Conservation (phyloP, 768 basidiomycete genomes). For the Butyriboletus loyo region DNA sequence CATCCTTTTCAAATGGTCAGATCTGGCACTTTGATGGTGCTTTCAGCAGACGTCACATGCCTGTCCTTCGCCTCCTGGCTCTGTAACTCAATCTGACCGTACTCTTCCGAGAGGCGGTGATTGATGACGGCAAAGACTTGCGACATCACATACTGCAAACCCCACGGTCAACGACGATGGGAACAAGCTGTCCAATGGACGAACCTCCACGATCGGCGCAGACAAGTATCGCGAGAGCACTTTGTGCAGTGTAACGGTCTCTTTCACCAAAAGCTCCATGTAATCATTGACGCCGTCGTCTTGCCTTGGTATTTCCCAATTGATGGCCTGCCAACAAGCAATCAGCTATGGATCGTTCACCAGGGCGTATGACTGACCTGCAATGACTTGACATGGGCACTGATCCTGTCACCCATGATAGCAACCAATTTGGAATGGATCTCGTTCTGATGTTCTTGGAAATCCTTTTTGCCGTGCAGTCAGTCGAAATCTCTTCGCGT, state of each 20-base stretch:
- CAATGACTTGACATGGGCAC: constrained; percentile 78
- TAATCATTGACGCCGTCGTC: constrained; percentile 77
- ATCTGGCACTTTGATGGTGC: constrained; percentile 6
- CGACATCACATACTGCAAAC: constrained; percentile 79
- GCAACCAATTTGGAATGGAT: constrained; percentile 96
- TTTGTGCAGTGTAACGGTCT: constrained; percentile 93
- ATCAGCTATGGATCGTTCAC: constrained; percentile 4
- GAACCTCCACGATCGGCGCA: constrained; percentile 75
- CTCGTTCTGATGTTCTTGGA: constrained; percentile 98
- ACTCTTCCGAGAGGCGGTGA: constrained; percentile 86
- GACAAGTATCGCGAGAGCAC: constrained; percentile 90
- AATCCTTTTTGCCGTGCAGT: constrained; percentile 57
- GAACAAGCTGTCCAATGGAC: constrained; percentile 9
- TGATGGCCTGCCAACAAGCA: constrained; percentile 51
- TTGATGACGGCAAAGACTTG: constrained; percentile 95
- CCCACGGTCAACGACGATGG: constrained; percentile 8
- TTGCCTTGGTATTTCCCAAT: constrained; percentile 69
- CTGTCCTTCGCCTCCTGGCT: constrained; percentile 82
- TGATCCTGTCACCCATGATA: constrained; percentile 95
- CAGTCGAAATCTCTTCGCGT: background rate
- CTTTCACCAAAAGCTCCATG: constrained; percentile 90
- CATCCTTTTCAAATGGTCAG: constrained; percentile 49
- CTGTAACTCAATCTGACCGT: constrained; percentile 75
- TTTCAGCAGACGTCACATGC: constrained; percentile 37
- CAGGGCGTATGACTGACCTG: constrained; percentile 47